A percentile compares a stretch with the other conserved stretches of the same genome.
phyloP scores from a whole-genome alignment of 2,329 filamentous ascomycete genomes.

The Pestalotiopsis sp. region DNA sequence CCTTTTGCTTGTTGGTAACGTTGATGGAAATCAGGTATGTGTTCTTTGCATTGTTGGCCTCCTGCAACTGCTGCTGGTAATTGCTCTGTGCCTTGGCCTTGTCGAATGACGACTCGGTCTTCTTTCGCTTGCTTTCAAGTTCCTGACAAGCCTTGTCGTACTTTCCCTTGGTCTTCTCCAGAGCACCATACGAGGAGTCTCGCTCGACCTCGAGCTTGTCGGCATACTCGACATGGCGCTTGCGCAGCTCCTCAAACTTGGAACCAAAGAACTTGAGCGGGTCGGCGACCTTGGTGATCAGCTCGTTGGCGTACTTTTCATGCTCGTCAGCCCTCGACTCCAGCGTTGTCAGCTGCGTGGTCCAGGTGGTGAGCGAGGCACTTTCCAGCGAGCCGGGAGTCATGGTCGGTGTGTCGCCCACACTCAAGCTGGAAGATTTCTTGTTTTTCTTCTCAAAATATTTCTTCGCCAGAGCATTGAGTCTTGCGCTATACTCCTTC shows the following conservation, averaged over 20 bases:
- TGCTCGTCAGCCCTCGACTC: slow-evolving; percentile 88
- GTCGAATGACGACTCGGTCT: slow-evolving; percentile 91
- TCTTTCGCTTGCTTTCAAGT: slow-evolving; percentile 91
- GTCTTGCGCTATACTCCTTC: slow-evolving; percentile 92
- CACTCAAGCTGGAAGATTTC: slow-evolving; percentile 84
- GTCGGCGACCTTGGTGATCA: slow-evolving; percentile 81
- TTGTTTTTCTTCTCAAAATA: slow-evolving; percentile 97
- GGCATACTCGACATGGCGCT: slow-evolving; percentile 87
- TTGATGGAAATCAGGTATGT: slow-evolving; percentile 97
- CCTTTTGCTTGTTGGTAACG: slow-evolving; percentile 96
- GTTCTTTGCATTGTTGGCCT: slow-evolving; percentile 99
- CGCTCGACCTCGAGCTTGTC: slow-evolving; percentile 87
- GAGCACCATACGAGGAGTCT: slow-evolving; percentile 78
- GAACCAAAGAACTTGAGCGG: slow-evolving; percentile 74
- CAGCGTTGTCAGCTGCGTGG: slow-evolving; percentile 86
- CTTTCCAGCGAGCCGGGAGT: slow-evolving; percentile 96
- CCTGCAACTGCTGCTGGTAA: slow-evolving; percentile 87
- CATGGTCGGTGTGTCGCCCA: slow-evolving; percentile 89
- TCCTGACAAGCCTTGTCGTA: slow-evolving; percentile 94
- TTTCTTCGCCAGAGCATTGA: slow-evolving; percentile 86
- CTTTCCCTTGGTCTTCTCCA: slow-evolving; percentile 89
- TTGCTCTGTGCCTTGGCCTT: slow-evolving; percentile 88
- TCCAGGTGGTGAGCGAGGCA: slow-evolving; percentile 96
- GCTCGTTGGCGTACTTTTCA: slow-evolving; percentile 78
- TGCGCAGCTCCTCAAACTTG: slow-evolving; percentile 89